Evolutionary conservation across 1,284 basidiomycete species (phyloP), one percentile per base, ranked within the genome.

Genomic region (Chiua sp.): DNA sequence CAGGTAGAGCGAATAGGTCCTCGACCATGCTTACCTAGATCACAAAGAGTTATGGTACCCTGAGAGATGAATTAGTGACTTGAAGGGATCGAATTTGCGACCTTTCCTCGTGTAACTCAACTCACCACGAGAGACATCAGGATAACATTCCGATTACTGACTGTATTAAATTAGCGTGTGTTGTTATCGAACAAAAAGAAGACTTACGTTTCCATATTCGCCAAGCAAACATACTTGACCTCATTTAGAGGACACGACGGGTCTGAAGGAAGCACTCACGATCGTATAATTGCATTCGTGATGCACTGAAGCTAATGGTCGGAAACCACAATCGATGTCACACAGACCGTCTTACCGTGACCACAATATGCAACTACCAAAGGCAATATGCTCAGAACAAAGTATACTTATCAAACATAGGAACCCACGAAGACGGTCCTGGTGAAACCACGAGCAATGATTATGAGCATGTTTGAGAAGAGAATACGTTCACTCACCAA

Each of bases 351-450:
- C 79, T 69, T 56, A 82, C 82, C 46, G 81, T 83, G 11, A 77
- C 68, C 4, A 75, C 74, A 18, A 81, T 76, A 67, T 83, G 79
- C 18, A 78, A 71, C 80, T 83, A 48, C 18, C 30, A 35, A 11
- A 32, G 47, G 23, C 42, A 47, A 13, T 30, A 20, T 22, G 42
- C 37, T 56, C 3, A 56, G 39, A 56, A 7, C 23, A 4, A 16
- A 5, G 8, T 28, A 16, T 47, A 13, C 22, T 15, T 28, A 20
- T 55, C 30, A 55, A 55, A 48, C 13, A 0, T 42, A 22, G 51
- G 15, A 51, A 72, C 79, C 70, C 59, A 83, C 82, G 32, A 80
- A 68, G 32, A 82, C 65, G 57, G 80, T 82, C 81, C 81, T 82
- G 20, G 23, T 16, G 12, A 44, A 33, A 32, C 10, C 7, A 15